phyloP scores from a whole-genome alignment of 2,329 filamentous ascomycete genomes.

The Ambrosiella beaveri region DNA sequence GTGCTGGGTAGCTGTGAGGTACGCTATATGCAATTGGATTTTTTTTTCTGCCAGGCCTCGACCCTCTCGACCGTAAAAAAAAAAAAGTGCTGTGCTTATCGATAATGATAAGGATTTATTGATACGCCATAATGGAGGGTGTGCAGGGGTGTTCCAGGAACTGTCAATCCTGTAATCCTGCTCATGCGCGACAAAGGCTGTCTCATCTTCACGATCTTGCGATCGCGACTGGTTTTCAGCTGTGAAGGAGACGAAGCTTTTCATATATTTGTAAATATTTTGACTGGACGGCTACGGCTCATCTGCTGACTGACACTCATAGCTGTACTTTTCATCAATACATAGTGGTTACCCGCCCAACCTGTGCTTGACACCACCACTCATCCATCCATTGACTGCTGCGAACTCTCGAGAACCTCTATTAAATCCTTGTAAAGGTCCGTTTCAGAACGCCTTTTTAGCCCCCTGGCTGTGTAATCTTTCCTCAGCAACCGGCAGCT shows the following conservation, averaged over 20 bases:
- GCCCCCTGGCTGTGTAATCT: background rate
- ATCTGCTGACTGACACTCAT: background rate
- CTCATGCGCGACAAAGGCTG: background rate
- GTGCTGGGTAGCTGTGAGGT: background rate
- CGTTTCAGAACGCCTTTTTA: background rate
- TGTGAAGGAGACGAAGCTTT: too few species aligned
- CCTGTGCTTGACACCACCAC: background rate
- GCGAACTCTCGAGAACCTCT: background rate
- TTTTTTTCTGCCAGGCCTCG: too few species aligned
- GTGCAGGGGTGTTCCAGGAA: background rate
- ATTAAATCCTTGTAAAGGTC: background rate
- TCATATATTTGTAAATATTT: too few species aligned
- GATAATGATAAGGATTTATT: background rate
- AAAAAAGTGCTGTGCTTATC: background rate
- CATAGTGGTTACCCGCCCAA: background rate
- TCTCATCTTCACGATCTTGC: too few species aligned
- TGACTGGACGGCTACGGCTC: too few species aligned
- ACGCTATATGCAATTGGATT: too few species aligned
- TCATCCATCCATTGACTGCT: background rate
- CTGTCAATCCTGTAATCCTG: background rate
- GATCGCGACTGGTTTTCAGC: too few species aligned
- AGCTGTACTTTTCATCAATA: too few species aligned
- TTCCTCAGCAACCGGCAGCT: slow-evolving; percentile 2
- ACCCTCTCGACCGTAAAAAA: too few species aligned
- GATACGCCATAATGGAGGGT: background rate